Conservation (phyloP, 148 eudicot genomes). For the Vaccinium vitisidaea region DNA sequence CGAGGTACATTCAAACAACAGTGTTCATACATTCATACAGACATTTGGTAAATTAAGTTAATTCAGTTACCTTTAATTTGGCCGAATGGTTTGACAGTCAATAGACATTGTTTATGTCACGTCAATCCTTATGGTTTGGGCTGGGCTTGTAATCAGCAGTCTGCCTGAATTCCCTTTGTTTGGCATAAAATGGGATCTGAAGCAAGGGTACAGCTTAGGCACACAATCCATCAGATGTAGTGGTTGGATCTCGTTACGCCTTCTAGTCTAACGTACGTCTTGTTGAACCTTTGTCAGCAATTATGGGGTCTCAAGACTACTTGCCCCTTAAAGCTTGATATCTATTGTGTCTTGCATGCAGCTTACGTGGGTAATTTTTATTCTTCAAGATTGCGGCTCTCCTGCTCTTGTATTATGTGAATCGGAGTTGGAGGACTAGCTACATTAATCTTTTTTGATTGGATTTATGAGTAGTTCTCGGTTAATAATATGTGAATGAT, state of each 20-base stretch:
- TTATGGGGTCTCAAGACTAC: not conserved
- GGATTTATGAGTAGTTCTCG: not conserved
- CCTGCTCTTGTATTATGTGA: not conserved
- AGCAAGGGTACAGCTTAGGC: constrained; percentile 1
- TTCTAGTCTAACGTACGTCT: not conserved
- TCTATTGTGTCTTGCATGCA: not conserved
- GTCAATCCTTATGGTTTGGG: not conserved
- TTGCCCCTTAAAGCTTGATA: not conserved
- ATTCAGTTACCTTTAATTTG: not conserved
- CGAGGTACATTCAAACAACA: constrained; percentile 27
- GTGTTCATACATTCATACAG: not conserved
- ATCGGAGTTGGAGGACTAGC: not conserved
- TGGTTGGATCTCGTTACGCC: not conserved
- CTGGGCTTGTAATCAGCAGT: not conserved
- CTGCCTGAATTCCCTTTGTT: not conserved
- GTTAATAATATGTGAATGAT: not conserved
- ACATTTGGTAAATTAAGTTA: not conserved
- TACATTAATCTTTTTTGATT: not conserved
- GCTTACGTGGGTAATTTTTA: not conserved
- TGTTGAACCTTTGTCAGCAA: not conserved
- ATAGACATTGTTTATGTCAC: not conserved
- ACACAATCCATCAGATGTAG: not conserved
- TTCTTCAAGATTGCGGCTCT: not conserved
- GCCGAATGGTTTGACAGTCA: not conserved
- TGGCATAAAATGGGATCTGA: not conserved